These are phyloP conservation scores for Syzygium aqueum DNA, from an alignment of 345 rosid species.

Conservation along the genomic window DNA sequence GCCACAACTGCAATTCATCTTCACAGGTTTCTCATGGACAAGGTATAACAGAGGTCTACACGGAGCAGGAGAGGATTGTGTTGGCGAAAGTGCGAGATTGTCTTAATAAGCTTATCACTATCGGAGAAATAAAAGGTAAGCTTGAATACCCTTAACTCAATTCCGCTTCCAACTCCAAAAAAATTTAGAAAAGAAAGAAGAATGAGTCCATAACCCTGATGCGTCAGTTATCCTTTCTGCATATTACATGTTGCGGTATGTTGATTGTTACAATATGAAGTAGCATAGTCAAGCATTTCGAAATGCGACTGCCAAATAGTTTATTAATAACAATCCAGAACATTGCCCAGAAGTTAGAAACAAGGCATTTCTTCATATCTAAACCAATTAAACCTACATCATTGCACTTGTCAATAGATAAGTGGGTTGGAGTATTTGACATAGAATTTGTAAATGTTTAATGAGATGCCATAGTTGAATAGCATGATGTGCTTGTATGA, in stretches of 20 bases:
- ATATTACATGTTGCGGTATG: neutral
- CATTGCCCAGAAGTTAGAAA: neutral
- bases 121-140: constrained; percentile 82
- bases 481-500: neutral
- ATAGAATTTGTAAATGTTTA: neutral
- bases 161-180: neutral
- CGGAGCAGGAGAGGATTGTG: constrained; percentile 77
- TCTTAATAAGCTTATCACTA: constrained; percentile 73
- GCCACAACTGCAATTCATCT: constrained; percentile 36
- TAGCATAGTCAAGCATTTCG: neutral
- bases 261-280: neutral
- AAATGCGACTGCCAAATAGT: neutral
- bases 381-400: neutral
- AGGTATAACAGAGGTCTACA: constrained; percentile 52
- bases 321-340: neutral
- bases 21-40: constrained; percentile 44
- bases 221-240: neutral
- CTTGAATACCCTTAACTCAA: neutral
- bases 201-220: neutral
- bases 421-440: neutral
- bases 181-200: neutral
- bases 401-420: neutral
- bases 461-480: neutral
- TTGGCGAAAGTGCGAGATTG: constrained; percentile 79
- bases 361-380: neutral